Conservation (phyloP, 192 early-diverging fungal genomes). For the Rhizoclosmatium globosum region DNA sequence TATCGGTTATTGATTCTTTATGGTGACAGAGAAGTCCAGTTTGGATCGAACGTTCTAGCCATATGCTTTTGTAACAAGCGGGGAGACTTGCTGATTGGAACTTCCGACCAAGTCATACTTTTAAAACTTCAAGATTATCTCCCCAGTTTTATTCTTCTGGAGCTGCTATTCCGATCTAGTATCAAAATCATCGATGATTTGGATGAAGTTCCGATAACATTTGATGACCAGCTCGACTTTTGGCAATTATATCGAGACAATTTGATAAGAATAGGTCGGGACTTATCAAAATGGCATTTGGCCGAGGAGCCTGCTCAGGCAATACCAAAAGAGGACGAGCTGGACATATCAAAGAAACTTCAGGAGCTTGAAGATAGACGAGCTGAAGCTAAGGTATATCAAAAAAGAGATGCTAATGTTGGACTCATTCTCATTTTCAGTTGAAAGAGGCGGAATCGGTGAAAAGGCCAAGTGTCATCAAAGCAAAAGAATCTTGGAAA, state of each 20-base stretch:
- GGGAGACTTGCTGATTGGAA: constrained; percentile 58
- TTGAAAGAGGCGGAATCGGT: too few relatives aligned
- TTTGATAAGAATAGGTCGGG: constrained; percentile 23
- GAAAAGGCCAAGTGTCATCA: background rate
- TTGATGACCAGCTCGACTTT: constrained; percentile 57
- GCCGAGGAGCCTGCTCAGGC: background rate
- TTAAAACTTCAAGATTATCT: constrained; percentile 61
- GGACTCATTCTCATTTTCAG: too few relatives aligned
- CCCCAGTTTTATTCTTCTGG: constrained; percentile 40
- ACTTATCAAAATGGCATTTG: constrained; percentile 49
- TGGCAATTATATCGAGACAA: constrained; percentile 52
- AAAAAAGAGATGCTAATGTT: background rate
- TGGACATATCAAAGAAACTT: background rate
- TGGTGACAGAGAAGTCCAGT: constrained; percentile 59
- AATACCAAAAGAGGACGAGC: background rate
- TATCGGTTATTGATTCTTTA: background rate
- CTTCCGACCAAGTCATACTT: constrained; percentile 52
- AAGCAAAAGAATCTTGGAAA: constrained; percentile 5
- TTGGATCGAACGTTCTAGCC: constrained; percentile 44
- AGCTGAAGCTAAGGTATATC: background rate
- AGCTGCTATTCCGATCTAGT: constrained; percentile 30
- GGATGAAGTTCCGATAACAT: constrained; percentile 49
- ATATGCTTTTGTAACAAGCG: constrained; percentile 54
- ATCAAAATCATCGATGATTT: constrained; percentile 46
- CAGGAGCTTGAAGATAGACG: constrained; percentile 19